Evolutionary conservation across 1,139 yeast genomes (phyloP).

Genomic region (Meyerozyma smithsonii): DNA sequence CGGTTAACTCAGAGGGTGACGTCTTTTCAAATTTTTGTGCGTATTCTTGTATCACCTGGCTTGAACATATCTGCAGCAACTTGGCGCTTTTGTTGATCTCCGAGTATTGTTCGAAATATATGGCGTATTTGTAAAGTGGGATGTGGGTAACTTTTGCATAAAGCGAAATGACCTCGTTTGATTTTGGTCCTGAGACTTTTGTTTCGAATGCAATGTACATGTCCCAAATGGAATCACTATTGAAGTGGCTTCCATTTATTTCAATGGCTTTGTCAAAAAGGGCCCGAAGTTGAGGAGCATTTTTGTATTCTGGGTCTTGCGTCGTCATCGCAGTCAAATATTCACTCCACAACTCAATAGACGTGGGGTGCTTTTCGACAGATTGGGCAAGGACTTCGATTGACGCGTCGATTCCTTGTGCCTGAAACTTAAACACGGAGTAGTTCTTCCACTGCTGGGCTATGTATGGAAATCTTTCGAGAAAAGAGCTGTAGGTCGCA

Average conservation of each 20-base stretch:
- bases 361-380: conserved; percentile 47
- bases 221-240: conserved; percentile 67
- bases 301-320: conserved; percentile 14
- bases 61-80: conserved; percentile 26
- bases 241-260: conserved; percentile 51
- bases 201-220: conserved; percentile 48
- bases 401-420: conserved; percentile 50
- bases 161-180: conserved; percentile 22
- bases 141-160: conserved; percentile 42
- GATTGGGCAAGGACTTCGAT: conserved; percentile 43
- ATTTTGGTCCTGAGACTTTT: conserved; percentile 14
- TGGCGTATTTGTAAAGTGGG: conserved; percentile 70
- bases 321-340: conserved; percentile 49
- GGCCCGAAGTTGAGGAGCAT: conserved; percentile 5
- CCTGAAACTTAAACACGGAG: conserved; percentile 48
- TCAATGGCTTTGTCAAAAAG: conserved; percentile 26
- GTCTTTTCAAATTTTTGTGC: conserved; percentile 19
- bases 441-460: conserved; percentile 60
- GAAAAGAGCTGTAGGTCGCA: conserved; percentile 24
- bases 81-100: conserved; percentile 35
- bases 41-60: conserved; percentile 17
- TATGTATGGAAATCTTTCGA: conserved; percentile 51
- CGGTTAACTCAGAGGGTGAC: conserved; percentile 20
- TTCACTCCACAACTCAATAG: conserved; percentile 65
- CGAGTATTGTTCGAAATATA: conserved; percentile 49